Percentiles rank a stretch among this genome's conserved stretches.
phyloP scores from a whole-genome alignment of 179 eudicot genomes.

The Vitellaria paradoxa region DNA sequence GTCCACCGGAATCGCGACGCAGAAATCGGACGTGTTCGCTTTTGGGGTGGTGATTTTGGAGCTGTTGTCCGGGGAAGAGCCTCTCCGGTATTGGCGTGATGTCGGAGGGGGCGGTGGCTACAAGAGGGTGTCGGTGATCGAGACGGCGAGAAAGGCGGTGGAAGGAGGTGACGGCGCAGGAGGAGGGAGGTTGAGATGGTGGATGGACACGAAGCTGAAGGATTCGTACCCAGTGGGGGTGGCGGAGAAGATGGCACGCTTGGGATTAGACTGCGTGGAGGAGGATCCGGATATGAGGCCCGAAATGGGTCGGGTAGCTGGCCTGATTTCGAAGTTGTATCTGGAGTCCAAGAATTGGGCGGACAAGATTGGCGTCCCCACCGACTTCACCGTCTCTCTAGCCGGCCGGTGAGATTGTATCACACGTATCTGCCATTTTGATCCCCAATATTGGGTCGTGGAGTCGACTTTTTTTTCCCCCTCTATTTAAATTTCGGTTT shows the following conservation, averaged over 20 bases:
- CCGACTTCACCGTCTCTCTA: slow-evolving; percentile 56
- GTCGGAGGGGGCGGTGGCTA: slow-evolving; percentile 32
- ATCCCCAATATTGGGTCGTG: too few species aligned
- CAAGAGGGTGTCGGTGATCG: slow-evolving; percentile 49
- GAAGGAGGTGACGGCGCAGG: slow-evolving; percentile 31
- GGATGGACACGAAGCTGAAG: slow-evolving; percentile 76
- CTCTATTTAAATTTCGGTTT: too few species aligned
- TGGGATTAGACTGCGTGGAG: slow-evolving; percentile 67
- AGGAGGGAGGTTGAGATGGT: slow-evolving; percentile 57
- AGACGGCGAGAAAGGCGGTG: slow-evolving; percentile 65
- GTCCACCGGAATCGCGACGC: slow-evolving; percentile 46
- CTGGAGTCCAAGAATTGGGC: slow-evolving; percentile 74
- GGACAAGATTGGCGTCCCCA: slow-evolving; percentile 52
- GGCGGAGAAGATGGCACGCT: slow-evolving; percentile 53
- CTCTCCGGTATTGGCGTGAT: slow-evolving; percentile 45
- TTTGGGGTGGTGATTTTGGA: slow-evolving; percentile 87
- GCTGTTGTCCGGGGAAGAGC: slow-evolving; percentile 66
- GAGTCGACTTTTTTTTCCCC: too few species aligned
- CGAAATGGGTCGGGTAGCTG: slow-evolving; percentile 77
- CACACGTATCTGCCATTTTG: too few species aligned
- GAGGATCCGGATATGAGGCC: slow-evolving; percentile 70
- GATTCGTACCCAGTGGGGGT: slow-evolving; percentile 91
- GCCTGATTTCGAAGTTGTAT: slow-evolving; percentile 68
- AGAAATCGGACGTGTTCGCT: slow-evolving; percentile 79
- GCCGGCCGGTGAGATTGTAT: slow-evolving; percentile 54